These are phyloP conservation scores for Limtongozyma cylindracea DNA, from an alignment of 805 yeast genomes.

Conservation along the genomic window DNA sequence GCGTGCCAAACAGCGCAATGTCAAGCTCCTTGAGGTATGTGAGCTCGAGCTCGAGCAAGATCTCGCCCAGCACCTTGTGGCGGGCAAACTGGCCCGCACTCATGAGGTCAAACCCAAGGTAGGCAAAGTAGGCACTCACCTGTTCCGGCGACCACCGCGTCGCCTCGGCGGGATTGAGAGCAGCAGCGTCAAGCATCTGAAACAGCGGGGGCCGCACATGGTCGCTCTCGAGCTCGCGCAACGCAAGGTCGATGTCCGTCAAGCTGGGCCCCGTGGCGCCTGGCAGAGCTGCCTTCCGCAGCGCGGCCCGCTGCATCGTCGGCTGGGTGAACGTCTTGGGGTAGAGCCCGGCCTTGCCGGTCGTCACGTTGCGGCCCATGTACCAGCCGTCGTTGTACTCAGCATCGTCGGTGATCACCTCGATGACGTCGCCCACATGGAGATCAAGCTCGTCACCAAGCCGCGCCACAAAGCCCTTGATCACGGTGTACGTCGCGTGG, in stretches of 20 bases:
- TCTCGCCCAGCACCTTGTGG: constrained; percentile 77
- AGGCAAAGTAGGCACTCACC: constrained; percentile 52
- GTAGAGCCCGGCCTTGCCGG: constrained; percentile 63
- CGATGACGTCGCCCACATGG: constrained; percentile 62
- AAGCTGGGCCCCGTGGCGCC: too few species aligned
- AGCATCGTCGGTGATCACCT: constrained; percentile 76
- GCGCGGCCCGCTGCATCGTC: constrained; percentile 35
- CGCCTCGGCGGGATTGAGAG: constrained; percentile 23
- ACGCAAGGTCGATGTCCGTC: constrained; percentile 57
- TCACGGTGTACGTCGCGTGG: too few species aligned
- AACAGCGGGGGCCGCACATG: constrained; percentile 1
- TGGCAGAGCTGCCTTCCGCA: too few species aligned
- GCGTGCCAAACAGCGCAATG: constrained; percentile 78
- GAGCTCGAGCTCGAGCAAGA: constrained; percentile 65
- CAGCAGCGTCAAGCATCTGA: constrained; percentile 4
- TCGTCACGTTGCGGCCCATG: constrained; percentile 55
- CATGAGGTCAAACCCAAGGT: constrained; percentile 46
- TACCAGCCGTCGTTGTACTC: constrained; percentile 97
- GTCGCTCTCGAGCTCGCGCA: constrained; percentile 38
- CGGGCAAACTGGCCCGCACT: constrained; percentile 62
- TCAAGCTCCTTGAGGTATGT: constrained; percentile 79
- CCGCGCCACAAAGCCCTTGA: constrained; percentile 72
- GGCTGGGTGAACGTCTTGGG: constrained; percentile 59
- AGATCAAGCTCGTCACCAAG: constrained; percentile 75
- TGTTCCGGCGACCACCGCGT: constrained; percentile 65